phyloP scores from a whole-genome alignment of 2,329 filamentous ascomycete genomes.

The Fusarium redolens region DNA sequence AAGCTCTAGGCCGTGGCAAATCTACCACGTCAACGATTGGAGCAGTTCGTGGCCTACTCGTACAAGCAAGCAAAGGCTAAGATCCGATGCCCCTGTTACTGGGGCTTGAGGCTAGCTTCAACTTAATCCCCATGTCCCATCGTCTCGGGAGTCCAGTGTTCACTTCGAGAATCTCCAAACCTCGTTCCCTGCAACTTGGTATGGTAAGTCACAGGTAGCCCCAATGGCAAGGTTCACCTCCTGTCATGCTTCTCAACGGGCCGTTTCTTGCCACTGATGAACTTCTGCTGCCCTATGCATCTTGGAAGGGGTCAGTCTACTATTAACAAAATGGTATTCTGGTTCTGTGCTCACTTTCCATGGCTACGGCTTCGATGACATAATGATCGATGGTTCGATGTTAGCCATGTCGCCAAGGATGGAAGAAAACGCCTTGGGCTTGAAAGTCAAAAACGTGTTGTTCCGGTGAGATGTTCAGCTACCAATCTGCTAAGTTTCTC shows the following conservation, averaged over 20 bases:
- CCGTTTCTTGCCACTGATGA: neutral
- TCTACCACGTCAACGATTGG: slow-evolving; percentile 18
- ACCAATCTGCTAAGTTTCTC: neutral
- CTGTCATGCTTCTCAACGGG: slow-evolving; percentile 2
- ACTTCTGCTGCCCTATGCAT: neutral
- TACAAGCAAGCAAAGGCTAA: slow-evolving; percentile 11
- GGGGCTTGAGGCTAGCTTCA: slow-evolving; percentile 23
- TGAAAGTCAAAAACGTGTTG: neutral
- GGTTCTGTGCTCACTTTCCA: neutral
- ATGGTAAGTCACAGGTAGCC: neutral
- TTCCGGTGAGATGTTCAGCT: neutral
- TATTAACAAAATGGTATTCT: neutral
- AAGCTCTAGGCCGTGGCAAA: slow-evolving; percentile 36
- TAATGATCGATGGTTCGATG: neutral
- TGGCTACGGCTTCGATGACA: neutral
- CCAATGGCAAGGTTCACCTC: slow-evolving; percentile 2
- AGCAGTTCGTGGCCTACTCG: slow-evolving; percentile 15
- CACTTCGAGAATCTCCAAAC: slow-evolving; percentile 7
- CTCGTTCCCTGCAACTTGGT: slow-evolving; percentile 13
- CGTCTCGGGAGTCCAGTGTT: slow-evolving; percentile 2
- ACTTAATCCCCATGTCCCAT: slow-evolving; percentile 13
- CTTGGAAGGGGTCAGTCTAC: neutral
- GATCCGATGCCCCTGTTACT: slow-evolving; percentile 30
- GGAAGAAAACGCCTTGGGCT: neutral
- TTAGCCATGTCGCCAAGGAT: slow-evolving; percentile 24